Percentiles rank a stretch among this genome's conserved stretches.
Conservation (phyloP, 805 yeast species). For the Myxozyma lipomycoides region DNA sequence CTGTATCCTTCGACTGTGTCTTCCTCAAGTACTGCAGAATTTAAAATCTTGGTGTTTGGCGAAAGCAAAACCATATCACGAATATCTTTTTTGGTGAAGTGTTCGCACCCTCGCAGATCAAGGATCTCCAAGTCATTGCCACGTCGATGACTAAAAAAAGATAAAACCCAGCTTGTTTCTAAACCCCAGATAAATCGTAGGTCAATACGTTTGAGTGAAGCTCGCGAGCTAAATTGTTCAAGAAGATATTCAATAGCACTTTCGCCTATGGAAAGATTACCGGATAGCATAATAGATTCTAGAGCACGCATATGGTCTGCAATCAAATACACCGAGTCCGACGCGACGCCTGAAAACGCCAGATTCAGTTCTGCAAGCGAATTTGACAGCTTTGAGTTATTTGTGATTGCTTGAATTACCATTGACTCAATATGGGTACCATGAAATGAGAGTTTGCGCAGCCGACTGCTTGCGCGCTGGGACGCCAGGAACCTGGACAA, state of each 20-base stretch:
- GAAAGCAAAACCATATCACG: slow-evolving; percentile 1
- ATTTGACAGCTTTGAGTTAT: not conserved
- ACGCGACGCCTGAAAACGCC: not conserved
- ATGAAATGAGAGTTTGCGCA: slow-evolving; percentile 2
- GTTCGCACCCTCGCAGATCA: slow-evolving; percentile 14
- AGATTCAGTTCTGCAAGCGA: slow-evolving; percentile 6
- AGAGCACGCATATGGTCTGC: slow-evolving; percentile 4
- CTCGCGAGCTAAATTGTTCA: not conserved
- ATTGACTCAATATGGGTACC: not conserved
- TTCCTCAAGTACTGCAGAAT: slow-evolving; percentile 7
- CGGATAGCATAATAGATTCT: slow-evolving; percentile 5
- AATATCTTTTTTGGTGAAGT: slow-evolving; percentile 3
- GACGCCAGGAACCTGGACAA: slow-evolving; percentile 2
- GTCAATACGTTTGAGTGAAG: not conserved
- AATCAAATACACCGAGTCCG: not conserved
- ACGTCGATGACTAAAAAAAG: not conserved
- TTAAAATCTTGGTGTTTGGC: not conserved
- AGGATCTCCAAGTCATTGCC: not conserved
- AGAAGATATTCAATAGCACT: slow-evolving; percentile 1
- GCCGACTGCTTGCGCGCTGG: not conserved
- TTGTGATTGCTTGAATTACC: not conserved
- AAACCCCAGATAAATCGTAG: slow-evolving; percentile 10
- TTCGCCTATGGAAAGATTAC: slow-evolving; percentile 4
- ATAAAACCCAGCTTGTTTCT: slow-evolving; percentile 6
- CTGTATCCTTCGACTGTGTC: slow-evolving; percentile 8